A percentile compares a stretch with the other conserved stretches of the same genome.
These are phyloP conservation scores for Beauveria rudraprayagi DNA, from an alignment of 2,329 filamentous ascomycete genomes.

Conservation along the genomic window DNA sequence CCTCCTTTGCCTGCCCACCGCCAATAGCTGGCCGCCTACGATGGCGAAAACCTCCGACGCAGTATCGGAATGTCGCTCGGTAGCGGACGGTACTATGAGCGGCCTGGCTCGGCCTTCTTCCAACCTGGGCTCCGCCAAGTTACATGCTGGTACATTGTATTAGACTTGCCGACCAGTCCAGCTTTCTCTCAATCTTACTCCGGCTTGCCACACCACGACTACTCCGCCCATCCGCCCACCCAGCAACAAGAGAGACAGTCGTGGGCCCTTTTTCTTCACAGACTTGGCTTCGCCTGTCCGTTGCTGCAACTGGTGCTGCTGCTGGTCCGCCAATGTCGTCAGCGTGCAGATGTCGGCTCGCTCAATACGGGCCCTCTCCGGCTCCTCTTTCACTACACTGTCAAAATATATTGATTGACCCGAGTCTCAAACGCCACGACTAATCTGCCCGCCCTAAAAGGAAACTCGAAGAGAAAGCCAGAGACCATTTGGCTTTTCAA, in stretches of 20 bases:
- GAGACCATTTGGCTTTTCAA: background rate
- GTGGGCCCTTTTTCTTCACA: background rate
- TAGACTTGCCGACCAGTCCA: background rate
- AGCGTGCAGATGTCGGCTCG: slow-evolving; percentile 1
- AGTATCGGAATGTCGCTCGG: slow-evolving; percentile 7
- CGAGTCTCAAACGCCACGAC: background rate
- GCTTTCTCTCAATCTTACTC: background rate
- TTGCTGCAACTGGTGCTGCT: background rate
- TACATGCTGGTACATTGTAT: too few relatives aligned
- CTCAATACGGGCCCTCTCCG: background rate
- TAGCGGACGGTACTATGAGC: slow-evolving; percentile 1
- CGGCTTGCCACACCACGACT: background rate
- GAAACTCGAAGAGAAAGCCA: background rate
- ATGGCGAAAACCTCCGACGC: background rate
- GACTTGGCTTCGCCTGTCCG: too few relatives aligned
- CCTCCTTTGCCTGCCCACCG: background rate
- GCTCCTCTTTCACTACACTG: background rate
- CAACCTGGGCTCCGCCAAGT: background rate
- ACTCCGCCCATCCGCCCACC: background rate
- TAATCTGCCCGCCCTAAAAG: background rate
- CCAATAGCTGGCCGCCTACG: background rate
- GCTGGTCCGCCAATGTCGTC: slow-evolving; percentile 9
- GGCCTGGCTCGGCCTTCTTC: slow-evolving; percentile 2
- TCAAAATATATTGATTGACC: background rate
- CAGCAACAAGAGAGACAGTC: background rate